Evolutionary conservation across 352 stramenopile species (phyloP), one percentile per base, ranked within the genome.

Genomic region (Stramenopiles sp.): DNA sequence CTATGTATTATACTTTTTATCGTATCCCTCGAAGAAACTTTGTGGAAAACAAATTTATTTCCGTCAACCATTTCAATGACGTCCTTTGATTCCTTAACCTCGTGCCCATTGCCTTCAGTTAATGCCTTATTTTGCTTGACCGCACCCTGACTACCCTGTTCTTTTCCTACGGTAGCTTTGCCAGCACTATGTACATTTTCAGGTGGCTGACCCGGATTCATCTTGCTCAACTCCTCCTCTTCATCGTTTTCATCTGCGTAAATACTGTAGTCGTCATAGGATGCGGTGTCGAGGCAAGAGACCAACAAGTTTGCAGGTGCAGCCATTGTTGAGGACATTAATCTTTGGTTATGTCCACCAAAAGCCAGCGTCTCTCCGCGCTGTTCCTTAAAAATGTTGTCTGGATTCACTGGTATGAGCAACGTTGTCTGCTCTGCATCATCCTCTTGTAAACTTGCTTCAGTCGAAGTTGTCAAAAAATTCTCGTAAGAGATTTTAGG

Each of bases 11-110:
- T 14, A 14, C 39, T 55, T 55, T 4, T 14, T 14, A 55, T 14
- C 4, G 39, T 14, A 14, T 55, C 39, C 4, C 4, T 55, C 14
- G 30, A 4, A 14, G 14, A 14, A 78, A 14, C 22, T 33, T 78
- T 78, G 14, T 78, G 71, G 14, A 78, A 78, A 4, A 33, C 31
- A 78, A 78, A 78, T 33, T 33, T 31, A 33, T 78, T 78, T 4
- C 71, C 71, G 14, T 78, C 31, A 33, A 78, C 71, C 8, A 33
- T 33, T 14, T 78, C 71, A 14, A 78, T 33, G 4, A 78, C 71
- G 14, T 78, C 71, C 14, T 78, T 78, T 55, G 39, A 14, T n/a
- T n/a, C n/a, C n/a, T n/a, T n/a, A n/a, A n/a, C n/a, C n/a, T n/a
- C n/a, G n/a, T n/a, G n/a, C n/a, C n/a, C n/a, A n/a, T n/a, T n/a